Percentiles rank a stretch among this genome's conserved stretches.
Conservation (phyloP, 106 monocot species). For the Dactylorhiza incarnata region DNA sequence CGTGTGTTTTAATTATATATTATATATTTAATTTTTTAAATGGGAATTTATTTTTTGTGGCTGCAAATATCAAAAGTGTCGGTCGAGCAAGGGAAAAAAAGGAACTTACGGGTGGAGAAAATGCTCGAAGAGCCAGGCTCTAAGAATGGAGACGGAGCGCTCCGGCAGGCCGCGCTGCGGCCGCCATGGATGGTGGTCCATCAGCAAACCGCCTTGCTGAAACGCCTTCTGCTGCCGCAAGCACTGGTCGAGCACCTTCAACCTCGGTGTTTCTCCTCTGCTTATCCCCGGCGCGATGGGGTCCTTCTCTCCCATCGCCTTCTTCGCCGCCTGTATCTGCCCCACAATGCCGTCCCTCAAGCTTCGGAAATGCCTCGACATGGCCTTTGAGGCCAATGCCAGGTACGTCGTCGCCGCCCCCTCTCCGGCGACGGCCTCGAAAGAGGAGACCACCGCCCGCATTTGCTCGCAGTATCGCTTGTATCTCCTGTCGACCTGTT, state of each 20-base stretch:
- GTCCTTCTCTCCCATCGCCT: constrained; percentile 69
- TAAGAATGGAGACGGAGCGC: constrained; percentile 55
- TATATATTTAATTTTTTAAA: too few relatives aligned
- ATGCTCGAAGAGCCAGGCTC: constrained; percentile 88
- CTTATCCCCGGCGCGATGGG: constrained; percentile 33
- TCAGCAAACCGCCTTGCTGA: constrained; percentile 27
- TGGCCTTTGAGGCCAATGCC: constrained; percentile 63
- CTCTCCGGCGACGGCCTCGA: constrained; percentile 69
- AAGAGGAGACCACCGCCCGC: constrained; percentile 42
- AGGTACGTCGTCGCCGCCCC: constrained; percentile 55
- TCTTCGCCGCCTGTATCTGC: constrained; percentile 52
- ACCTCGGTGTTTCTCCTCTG: constrained; percentile 76
- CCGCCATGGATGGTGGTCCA: constrained; percentile 67
- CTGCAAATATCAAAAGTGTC: neutral
- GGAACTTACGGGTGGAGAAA: constrained; percentile 68
- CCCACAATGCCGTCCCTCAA: constrained; percentile 66
- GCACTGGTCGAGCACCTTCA: constrained; percentile 74
- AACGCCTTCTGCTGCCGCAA: constrained; percentile 64
- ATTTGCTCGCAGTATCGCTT: constrained; percentile 74
- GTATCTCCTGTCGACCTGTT: constrained; percentile 71
- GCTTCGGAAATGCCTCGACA: constrained; percentile 76
- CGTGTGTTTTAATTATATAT: neutral
- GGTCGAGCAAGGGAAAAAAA: neutral
- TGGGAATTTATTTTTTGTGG: too few relatives aligned
- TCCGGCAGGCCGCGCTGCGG: constrained; percentile 79